Evolutionary conservation across 345 rosid species (phyloP).

Genomic region (Salix koriyanagi): DNA sequence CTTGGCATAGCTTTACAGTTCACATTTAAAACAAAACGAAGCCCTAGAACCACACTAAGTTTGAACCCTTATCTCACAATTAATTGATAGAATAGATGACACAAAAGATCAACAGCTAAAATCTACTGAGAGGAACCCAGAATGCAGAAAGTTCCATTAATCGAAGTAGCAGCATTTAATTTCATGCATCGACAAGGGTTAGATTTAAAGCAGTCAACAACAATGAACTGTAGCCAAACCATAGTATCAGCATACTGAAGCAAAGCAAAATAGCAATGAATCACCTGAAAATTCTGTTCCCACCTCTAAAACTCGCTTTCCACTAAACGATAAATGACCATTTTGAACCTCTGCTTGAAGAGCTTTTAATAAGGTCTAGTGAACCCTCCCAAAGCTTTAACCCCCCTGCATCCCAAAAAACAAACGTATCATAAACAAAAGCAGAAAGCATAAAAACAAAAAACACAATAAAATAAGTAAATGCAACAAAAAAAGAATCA

Average conservation of each 20-base stretch:
- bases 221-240: background rate
- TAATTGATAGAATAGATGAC: background rate
- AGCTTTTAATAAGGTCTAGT: slow-evolving; percentile 76
- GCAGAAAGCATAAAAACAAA: background rate
- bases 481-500: background rate
- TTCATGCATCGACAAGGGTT: background rate
- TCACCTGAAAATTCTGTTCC: slow-evolving; percentile 31
- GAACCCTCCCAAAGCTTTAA: slow-evolving; percentile 98
- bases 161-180: background rate
- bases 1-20: background rate
- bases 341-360: slow-evolving; percentile 52
- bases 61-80: background rate
- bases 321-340: slow-evolving; percentile 45
- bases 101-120: background rate
- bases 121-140: background rate
- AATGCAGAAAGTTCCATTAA: background rate
- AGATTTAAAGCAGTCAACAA: background rate
- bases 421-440: background rate
- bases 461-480: background rate
- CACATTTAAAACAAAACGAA: background rate
- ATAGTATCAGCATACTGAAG: background rate
- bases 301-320: slow-evolving; percentile 86
- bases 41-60: background rate
- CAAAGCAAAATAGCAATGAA: background rate
- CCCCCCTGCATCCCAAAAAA: slow-evolving; percentile 50